Base-by-base conservation (phyloP, 805 yeast species). In the Candida mattraensis region DNA sequence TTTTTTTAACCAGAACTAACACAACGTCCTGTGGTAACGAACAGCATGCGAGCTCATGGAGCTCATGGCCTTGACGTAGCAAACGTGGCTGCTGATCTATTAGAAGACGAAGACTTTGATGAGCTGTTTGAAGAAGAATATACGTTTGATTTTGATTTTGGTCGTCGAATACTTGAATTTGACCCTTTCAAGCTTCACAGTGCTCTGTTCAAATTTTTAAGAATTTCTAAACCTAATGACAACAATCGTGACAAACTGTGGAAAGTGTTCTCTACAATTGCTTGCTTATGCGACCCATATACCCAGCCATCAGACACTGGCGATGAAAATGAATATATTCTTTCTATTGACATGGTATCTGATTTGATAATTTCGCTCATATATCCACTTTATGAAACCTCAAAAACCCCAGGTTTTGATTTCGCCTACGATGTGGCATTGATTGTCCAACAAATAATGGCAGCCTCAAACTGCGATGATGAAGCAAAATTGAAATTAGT, bases 291-390 rank as follows among this genome's bases (percentile, higher is more conserved):
- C 6, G 89, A 83, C 53, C 87, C 88, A 3, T 64, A 71, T 47
- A 79, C 88, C 1, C 87, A 81, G 47, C 88, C 93, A 0, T 69
- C 72, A 18, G 84, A 80, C 25, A 69, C 68, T 16, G 83, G 80
- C 18, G 53, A 58, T 1, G 56, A 65, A 24, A 61, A 77, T 37
- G 56, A 61, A 9, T 60, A 66, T 35, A 61, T 78, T 2, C 61
- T 80, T 12, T 80, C 87, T 7, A 54, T 80, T 5, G 79, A 78
- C 42, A 53, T 70, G n/a, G 50, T 80, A 9, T 69, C 81, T 13
- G 75, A 75, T 41, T 45, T 78, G 30, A 59, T 76, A 16, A 55
- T 78, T 7, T 74, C 76, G 0, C 54, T 76, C 28, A 42, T 64
- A 32, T 48, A 46, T 9, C 53, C 53, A 4, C 38, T 45, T 5